Conservation (phyloP, 495 filamentous ascomycete species). For the Apodospora peruviana region DNA sequence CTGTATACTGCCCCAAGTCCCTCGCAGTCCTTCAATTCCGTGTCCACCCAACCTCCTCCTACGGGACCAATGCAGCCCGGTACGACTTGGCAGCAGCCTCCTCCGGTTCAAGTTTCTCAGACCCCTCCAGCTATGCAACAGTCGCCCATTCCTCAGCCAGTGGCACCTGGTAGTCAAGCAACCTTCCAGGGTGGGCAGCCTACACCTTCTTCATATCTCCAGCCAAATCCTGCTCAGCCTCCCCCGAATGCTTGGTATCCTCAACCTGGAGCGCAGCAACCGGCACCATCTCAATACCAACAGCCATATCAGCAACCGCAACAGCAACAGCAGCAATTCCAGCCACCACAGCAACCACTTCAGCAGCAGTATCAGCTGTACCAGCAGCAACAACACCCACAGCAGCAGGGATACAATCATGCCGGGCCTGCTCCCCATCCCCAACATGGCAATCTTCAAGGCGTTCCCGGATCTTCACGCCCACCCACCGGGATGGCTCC, state of each 20-base stretch:
- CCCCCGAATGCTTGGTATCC: no score
- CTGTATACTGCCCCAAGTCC: background rate
- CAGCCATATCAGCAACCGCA: background rate
- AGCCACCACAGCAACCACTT: background rate
- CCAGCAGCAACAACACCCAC: background rate
- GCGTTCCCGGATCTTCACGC: no score
- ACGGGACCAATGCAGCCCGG: no score
- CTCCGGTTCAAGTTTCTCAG: no score
- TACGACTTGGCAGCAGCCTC: no score
- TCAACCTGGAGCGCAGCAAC: no score
- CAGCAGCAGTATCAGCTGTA: conserved; percentile 1
- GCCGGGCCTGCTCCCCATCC: background rate
- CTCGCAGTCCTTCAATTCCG: background rate
- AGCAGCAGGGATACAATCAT: background rate
- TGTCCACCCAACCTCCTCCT: background rate
- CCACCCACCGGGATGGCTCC: background rate
- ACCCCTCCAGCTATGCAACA: background rate
- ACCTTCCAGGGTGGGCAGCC: no score
- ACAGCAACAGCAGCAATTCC: background rate
- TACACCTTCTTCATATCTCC: no score
- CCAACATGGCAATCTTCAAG: background rate
- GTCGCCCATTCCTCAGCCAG: background rate
- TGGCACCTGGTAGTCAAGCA: no score
- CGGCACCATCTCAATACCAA: no score
- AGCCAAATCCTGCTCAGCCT: no score